Percentiles rank a stretch among this genome's conserved stretches.
Evolutionary conservation across 2,329 filamentous ascomycete genomes (phyloP).

Genomic region (Cordyceps fumosorosea): DNA sequence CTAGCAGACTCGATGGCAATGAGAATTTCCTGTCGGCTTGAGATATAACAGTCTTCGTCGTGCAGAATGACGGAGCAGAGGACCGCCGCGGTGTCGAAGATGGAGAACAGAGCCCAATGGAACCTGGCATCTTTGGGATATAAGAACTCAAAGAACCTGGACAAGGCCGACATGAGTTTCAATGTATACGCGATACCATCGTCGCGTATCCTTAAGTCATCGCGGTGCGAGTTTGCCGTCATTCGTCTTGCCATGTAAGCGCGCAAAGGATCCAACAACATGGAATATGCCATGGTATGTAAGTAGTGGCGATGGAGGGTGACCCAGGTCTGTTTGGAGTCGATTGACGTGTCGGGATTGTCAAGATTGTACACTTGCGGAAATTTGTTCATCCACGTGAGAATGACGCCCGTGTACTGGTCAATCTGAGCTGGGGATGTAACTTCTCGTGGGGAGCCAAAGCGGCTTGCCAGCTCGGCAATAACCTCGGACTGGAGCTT

Average conservation of each 20-base stretch:
- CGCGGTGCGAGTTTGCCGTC: slow-evolving; percentile 20
- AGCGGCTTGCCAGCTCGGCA: slow-evolving; percentile 24
- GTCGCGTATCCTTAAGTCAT: slow-evolving; percentile 32
- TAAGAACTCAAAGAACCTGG: slow-evolving; percentile 16
- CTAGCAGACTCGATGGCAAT: slow-evolving; percentile 32
- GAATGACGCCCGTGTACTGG: slow-evolving; percentile 28
- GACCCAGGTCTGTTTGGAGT: slow-evolving; percentile 35
- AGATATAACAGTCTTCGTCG: slow-evolving; percentile 35
- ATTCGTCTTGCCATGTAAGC: slow-evolving; percentile 35
- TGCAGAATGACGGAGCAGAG: slow-evolving; percentile 46
- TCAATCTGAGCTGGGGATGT: slow-evolving; percentile 23
- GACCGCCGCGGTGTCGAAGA: slow-evolving; percentile 45
- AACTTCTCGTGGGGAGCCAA: slow-evolving; percentile 25
- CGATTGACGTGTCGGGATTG: slow-evolving; percentile 35
- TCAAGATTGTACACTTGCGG: slow-evolving; percentile 33
- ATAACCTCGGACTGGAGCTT: slow-evolving; percentile 31
- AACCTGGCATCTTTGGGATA: slow-evolving; percentile 35
- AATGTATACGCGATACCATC: slow-evolving; percentile 39
- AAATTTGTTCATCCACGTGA: slow-evolving; percentile 37
- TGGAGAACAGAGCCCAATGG: slow-evolving; percentile 41
- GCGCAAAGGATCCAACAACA: slow-evolving; percentile 39
- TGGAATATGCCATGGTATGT: slow-evolving; percentile 37
- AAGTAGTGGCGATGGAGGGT: slow-evolving; percentile 40
- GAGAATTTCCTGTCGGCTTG: slow-evolving; percentile 34
- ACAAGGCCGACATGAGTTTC: slow-evolving; percentile 34